phyloP scores from a whole-genome alignment of 2,329 filamentous ascomycete species.

The Orbilia oligospora region DNA sequence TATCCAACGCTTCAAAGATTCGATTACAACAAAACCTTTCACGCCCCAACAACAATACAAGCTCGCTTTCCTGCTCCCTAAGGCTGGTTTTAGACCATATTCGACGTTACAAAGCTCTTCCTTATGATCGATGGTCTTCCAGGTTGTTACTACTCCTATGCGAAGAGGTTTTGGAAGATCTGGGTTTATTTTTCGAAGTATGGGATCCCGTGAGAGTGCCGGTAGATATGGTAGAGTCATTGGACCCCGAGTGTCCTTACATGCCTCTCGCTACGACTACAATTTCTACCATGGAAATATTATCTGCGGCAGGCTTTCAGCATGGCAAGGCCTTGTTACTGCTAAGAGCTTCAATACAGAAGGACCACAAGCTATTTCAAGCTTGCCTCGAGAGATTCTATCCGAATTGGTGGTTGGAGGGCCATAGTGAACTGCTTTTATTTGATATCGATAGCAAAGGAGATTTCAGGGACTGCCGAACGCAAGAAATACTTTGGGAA shows the following conservation, averaged over 20 bases:
- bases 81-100: background rate
- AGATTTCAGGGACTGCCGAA: background rate
- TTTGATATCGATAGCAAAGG: background rate
- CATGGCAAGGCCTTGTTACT: background rate
- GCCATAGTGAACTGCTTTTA: background rate
- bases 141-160: background rate
- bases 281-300: background rate
- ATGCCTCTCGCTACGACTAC: background rate
- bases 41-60: too few species aligned
- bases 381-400: background rate
- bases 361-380: background rate
- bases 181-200: conserved; percentile 3
- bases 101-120: background rate
- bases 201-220: conserved; percentile 11
- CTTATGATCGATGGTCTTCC: background rate
- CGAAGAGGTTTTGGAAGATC: background rate
- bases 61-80: background rate
- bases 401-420: background rate
- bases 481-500: background rate
- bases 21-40: too few species aligned
- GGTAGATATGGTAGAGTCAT: background rate
- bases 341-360: background rate
- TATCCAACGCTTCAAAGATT: too few species aligned
- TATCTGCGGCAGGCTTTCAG: background rate
- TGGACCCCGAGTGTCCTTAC: background rate